Base-by-base conservation (phyloP, 306 rosid genomes). In the Echinosophora koreensis region DNA sequence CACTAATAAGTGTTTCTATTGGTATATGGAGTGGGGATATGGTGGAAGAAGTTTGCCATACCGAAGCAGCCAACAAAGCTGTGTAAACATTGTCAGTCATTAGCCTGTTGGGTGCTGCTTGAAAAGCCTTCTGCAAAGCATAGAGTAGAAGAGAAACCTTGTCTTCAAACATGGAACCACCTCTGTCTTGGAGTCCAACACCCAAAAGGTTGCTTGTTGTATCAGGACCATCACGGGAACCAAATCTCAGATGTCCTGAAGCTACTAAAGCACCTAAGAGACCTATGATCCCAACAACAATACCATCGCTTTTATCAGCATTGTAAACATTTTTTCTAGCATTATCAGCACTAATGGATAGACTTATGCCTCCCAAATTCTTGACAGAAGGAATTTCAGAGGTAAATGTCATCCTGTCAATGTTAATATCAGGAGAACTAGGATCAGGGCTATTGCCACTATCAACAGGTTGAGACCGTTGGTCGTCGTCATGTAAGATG, bases 271-370 rank as follows among this genome's bases (percentile, higher is more conserved):
- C 96, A 63, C 99, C 99, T 81, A 92, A 73, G 35, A 95, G 94
- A 77, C 91, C 90, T 30, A 95, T 91, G 87, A 95, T 95, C 78
- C 97, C 89, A 67, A 82, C 97, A 89, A 92, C 94, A 84, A 95
- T 86, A 65, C 92, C 99, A 88, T 95, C 99, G 69, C 92, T 88
- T 82, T 86, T 90, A 86, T 95, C 97, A 35, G 84, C 81, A 83
- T 95, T 95, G 85, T 95, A 95, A 77, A 95, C 96, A 85, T 95
- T 95, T 86, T 88, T 95, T 77, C 99, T 89, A 13, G 97, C 99
- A 84, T 85, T 95, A 76, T 95, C 97, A 77, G 97, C 99, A 86
- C 96, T 92, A 69, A 95, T 95, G 17, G 97, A 90, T 69, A 88
- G 89, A 81, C 90, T 87, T 80, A 95, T 95, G 80, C 97, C 99